Evolutionary conservation across 805 yeast species (phyloP).

Genomic region (Starmera amethionina): DNA sequence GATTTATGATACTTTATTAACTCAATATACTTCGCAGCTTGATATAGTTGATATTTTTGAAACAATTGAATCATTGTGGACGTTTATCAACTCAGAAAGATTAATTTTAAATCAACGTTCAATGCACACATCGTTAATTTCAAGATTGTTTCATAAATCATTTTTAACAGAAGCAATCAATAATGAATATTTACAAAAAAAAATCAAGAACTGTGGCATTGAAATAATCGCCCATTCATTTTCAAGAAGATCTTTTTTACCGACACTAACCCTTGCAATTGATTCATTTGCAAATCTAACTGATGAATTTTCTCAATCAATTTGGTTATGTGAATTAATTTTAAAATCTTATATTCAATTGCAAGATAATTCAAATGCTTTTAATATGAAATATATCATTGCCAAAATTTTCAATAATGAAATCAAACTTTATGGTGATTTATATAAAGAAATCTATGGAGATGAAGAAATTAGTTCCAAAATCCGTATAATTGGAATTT

Average conservation of each 20-base stretch:
- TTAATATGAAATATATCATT: constrained; percentile 48
- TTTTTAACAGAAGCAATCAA: constrained; percentile 29
- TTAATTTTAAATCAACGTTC: constrained; percentile 55
- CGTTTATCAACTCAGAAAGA: constrained; percentile 43
- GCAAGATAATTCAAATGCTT: constrained; percentile 48
- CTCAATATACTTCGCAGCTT: constrained; percentile 5
- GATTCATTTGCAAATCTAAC: constrained; percentile 30
- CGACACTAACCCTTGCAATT: constrained; percentile 41
- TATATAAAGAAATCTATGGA: constrained; percentile 47
- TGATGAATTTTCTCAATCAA: constrained; percentile 26
- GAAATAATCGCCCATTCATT: constrained; percentile 38
- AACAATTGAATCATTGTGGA: constrained; percentile 44
- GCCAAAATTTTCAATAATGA: constrained; percentile 40
- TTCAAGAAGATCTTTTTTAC: constrained; percentile 63
- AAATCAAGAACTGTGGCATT: constrained; percentile 22
- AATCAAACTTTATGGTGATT: constrained; percentile 25
- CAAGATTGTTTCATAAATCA: constrained; percentile 33
- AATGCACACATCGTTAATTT: constrained; percentile 49
- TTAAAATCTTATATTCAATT: constrained; percentile 33
- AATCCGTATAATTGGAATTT: constrained; percentile 37
- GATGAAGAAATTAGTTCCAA: constrained; percentile 44
- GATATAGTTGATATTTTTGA: constrained; percentile 21
- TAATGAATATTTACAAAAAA: constrained; percentile 18
- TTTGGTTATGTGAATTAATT: constrained; percentile 45
- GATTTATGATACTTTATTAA: constrained; percentile 9